Base-by-base conservation (phyloP, 108 stramenopile species). In the Skeletonema marinoi region DNA sequence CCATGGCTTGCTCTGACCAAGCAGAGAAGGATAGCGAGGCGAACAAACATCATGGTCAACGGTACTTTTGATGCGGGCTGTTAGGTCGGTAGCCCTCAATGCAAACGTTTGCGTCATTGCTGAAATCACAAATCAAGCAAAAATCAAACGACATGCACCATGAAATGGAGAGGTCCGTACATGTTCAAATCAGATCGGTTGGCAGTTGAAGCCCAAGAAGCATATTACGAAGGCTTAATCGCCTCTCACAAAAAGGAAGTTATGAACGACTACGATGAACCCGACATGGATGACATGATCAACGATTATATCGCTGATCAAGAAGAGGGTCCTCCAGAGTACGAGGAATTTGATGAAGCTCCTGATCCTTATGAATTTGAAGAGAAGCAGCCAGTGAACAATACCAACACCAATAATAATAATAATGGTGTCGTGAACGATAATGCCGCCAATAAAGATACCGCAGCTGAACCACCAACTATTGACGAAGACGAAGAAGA, bases 201-300 rank as follows among this genome's bases (percentile, higher is more conserved):
- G 12, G 41, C 41, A 42, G 41, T 42, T 13, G 41, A 42, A 42
- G 41, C 41, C 16, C 44, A 46, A 16, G 44, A 46, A n/a, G 44
- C 44, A 46, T 46, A 46, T 1, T 36, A 36, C 25, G 25, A 25
- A 25, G 25, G 25, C 0, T 0, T 25, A 25, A 25, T 25, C 25
- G 25, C 25, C 25, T 25, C 25, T 25, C 25, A 25, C 25, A 46
- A 3, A 11, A 46, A 41, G 39, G 39, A 41, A 11, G 39, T 11
- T 11, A 41, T 41, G 39, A 41, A 46, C 44, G 74, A 42, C 51
- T 39, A 74, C 42, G 59, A 81, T 54, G 71, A 83, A 42, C 74
- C 88, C 81, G 79, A 86, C 44, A n/a, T n/a, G 29, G 84, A 90
- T 61, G 83, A 86, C 6, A 54, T 90, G 51, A 88, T 90, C 72